Evolutionary conservation across 78 protist species (phyloP).

Genomic region (Polysphondylium violaceum): DNA sequence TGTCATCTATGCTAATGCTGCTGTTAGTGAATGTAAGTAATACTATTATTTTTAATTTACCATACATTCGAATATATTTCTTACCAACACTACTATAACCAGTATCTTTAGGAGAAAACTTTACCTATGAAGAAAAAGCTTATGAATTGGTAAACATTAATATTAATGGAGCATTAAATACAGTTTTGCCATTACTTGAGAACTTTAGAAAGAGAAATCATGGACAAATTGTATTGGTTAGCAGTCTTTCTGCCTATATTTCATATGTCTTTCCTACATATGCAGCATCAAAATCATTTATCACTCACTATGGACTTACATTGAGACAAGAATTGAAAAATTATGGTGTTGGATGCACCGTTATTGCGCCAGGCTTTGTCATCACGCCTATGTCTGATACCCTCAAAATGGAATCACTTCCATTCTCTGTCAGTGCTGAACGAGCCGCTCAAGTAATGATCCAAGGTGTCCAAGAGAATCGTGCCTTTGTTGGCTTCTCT

Average conservation of each 20-base stretch:
- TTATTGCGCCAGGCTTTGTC: constrained; percentile 34
- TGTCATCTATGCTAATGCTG: constrained; percentile 44
- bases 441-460: background rate
- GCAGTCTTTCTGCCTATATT: constrained; percentile 2
- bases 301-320: constrained; percentile 2
- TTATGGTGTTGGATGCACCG: constrained; percentile 38
- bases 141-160: background rate
- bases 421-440: constrained; percentile 12
- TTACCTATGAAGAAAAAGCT: constrained; percentile 32
- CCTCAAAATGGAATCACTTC: background rate
- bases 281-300: background rate
- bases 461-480: background rate
- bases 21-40: constrained; percentile 18
- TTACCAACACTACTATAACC: too few relatives aligned
- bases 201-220: background rate
- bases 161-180: constrained; percentile 30
- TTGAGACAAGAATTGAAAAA: constrained; percentile 7
- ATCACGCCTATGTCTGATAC: constrained; percentile 18
- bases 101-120: background rate
- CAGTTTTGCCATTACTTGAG: constrained; percentile 24
- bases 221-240: constrained; percentile 29
- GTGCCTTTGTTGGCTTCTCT: constrained; percentile 10
- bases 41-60: background rate
- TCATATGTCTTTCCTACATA: background rate
- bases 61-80: background rate